Percentiles rank a stretch among this genome's conserved stretches.
Conservation (phyloP, 805 yeast genomes). For the Phaffomyces thermotolerans region DNA sequence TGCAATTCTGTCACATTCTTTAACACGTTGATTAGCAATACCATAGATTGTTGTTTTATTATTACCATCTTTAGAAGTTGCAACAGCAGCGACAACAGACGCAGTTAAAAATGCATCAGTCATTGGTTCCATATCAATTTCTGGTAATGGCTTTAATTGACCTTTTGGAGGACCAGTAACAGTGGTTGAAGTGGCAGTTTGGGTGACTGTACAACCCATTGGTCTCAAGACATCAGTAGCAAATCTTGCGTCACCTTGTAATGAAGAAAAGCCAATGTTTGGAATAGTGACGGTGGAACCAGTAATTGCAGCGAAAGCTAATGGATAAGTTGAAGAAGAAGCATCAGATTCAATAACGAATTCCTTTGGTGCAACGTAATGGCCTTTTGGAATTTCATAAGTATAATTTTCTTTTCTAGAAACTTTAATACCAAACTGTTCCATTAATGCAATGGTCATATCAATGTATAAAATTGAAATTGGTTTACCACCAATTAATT, state of each 20-base stretch:
- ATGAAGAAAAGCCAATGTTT: slow-evolving; percentile 82
- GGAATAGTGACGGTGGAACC: slow-evolving; percentile 92
- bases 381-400: slow-evolving; percentile 83
- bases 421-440: slow-evolving; percentile 76
- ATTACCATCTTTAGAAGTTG: slow-evolving; percentile 39
- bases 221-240: slow-evolving; percentile 88
- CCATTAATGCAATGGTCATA: slow-evolving; percentile 97
- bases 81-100: slow-evolving; percentile 93
- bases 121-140: slow-evolving; percentile 98
- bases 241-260: slow-evolving; percentile 96
- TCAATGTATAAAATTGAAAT: slow-evolving; percentile 92
- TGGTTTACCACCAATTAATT: slow-evolving; percentile 94
- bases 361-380: slow-evolving; percentile 70
- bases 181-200: slow-evolving; percentile 80
- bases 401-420: slow-evolving; percentile 73
- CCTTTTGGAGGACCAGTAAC: slow-evolving; percentile 84
- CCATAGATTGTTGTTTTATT: slow-evolving; percentile 76
- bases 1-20: slow-evolving; percentile 91
- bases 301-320: slow-evolving; percentile 95
- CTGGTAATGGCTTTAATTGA: slow-evolving; percentile 55
- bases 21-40: slow-evolving; percentile 96
- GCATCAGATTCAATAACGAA: slow-evolving; percentile 96
- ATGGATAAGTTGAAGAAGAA: slow-evolving; percentile 94
- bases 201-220: slow-evolving; percentile 90
- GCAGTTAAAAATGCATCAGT: slow-evolving; percentile 98